Evolutionary conservation across 805 yeast species (phyloP), one percentile per base, ranked within the genome.

Genomic region (Metschnikowia colocasiae): DNA sequence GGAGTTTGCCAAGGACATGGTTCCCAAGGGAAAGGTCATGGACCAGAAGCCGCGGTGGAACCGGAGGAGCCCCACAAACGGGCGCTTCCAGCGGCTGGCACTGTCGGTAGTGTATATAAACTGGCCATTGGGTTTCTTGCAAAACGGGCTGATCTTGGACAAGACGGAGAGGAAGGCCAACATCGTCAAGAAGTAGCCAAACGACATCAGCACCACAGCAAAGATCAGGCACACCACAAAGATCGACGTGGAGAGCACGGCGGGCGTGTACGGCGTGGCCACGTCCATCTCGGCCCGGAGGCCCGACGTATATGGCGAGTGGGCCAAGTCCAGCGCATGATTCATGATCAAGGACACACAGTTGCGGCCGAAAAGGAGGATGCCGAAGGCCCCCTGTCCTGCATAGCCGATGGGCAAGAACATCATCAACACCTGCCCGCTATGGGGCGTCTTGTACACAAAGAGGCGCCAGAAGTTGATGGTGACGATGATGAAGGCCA

Each of bases 11-110:
- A 85, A 61, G 0, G 84, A 72, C 83, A 87, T 51, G 6, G 68
- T 87, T 2, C 96, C 97, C 56, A 89, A 58, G 3, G 96, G 97
- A 82, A 90, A 90, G 53, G 96, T 86, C 72, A 86, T 78, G 15
- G 90, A 82, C 96, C 96, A 87, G 80, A 59, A 63, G 1, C 60
- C 58, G 13, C 55, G 52, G 41, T 50, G 56, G 43, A 61, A 62
- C 41, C 38, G 45, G 31, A 62, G 52, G 32, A 57, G 48, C 18
- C 61, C 67, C 32, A 55, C 43, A 31, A 56, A 48, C 25, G 32
- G 13, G 30, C 51, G 33, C 36, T 45, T 46, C 35, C 52, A 18
- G 25, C 33, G 30, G 45, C 43, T 27, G 31, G 37, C 26, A 52
- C 43, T 49, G n/a, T 31, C n/a, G 19, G 54, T 49, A 3, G 27